Conservation (phyloP, 306 rosid genomes). For the Quercus mongolica region DNA sequence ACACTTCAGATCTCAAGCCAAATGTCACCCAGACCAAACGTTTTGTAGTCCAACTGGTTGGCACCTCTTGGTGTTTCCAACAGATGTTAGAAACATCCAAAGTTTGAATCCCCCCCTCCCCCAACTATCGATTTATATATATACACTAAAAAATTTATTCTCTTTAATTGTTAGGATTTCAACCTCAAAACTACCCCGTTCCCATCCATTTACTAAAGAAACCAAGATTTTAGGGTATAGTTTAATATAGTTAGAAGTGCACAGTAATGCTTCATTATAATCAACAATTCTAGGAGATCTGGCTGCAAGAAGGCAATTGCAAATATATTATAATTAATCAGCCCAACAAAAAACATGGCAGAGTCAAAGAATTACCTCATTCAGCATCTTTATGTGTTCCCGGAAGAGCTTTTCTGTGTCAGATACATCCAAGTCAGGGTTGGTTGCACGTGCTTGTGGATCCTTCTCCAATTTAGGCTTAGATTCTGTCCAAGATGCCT, state of each 20-base stretch:
- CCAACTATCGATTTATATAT: too few species aligned
- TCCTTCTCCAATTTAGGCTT: constrained; percentile 82
- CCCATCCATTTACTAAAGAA: not conserved
- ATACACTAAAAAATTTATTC: not conserved
- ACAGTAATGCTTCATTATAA: not conserved
- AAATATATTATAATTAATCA: not conserved
- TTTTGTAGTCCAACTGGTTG: too few species aligned
- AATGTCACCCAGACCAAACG: too few species aligned
- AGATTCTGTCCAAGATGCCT: constrained; percentile 95
- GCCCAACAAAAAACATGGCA: not conserved
- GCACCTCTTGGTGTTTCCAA: too few species aligned
- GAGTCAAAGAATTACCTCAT: constrained; percentile 56
- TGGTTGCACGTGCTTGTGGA: constrained; percentile 82
- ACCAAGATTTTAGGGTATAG: not conserved
- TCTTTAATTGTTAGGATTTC: not conserved
- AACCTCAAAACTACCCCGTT: not conserved
- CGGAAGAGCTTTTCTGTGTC: constrained; percentile 87
- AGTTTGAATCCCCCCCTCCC: too few species aligned
- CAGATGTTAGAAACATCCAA: too few species aligned
- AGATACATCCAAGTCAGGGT: constrained; percentile 67
- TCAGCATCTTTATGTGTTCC: constrained; percentile 86
- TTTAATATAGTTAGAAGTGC: not conserved
- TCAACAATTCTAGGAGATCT: not conserved
- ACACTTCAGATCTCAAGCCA: too few species aligned
- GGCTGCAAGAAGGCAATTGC: not conserved